Evolutionary conservation across 257 asterid genomes (phyloP), one percentile per base, ranked within the genome.

Genomic region (Thymus mandschuricus): DNA sequence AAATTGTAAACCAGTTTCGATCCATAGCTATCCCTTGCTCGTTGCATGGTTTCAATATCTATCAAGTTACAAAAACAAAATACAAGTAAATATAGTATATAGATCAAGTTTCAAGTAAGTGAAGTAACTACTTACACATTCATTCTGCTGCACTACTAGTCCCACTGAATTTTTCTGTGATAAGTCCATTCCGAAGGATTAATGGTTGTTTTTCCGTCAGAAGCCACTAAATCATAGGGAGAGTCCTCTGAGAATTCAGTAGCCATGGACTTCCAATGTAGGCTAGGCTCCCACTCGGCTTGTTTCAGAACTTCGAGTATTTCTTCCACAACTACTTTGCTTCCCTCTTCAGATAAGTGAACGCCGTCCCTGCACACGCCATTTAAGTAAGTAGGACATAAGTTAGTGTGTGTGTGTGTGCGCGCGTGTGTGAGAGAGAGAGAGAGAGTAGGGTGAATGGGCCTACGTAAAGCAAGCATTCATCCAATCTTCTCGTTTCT

Each of bases 241-340:
- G 91, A 86, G 75, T 80, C 88, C 70, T 85, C 96, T 0, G 82
- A 62, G 74, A 88, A 91, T 62, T 88, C 95, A 57, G 60, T 10
- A 27, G 82, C 76, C 77, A 91, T 76, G 3, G 88, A 71, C 78
- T 60, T 54, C 96, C 94, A 88, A 55, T 85, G 78, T 5, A 88
- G 68, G 63, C 83, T 78, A 13, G 97, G 97, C 44, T 84, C 84
- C 96, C 96, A 91, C 15, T 84, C 82, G 4, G 83, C 96, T 54
- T 75, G 76, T 67, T 81, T 83, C 28, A 91, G 75, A 34, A 81
- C 85, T 81, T 84, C 78, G 67, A 91, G 69, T 61, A 91, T 81
- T 71, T 87, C 92, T 80, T 76, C 75, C 38, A 80, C 90, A 9
- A 84, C 90, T n/a, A 85, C 81, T 75, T 83, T 68, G 79, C 89